phyloP scores from a whole-genome alignment of 2,329 filamentous ascomycete species.

The Fusarium sp. region DNA sequence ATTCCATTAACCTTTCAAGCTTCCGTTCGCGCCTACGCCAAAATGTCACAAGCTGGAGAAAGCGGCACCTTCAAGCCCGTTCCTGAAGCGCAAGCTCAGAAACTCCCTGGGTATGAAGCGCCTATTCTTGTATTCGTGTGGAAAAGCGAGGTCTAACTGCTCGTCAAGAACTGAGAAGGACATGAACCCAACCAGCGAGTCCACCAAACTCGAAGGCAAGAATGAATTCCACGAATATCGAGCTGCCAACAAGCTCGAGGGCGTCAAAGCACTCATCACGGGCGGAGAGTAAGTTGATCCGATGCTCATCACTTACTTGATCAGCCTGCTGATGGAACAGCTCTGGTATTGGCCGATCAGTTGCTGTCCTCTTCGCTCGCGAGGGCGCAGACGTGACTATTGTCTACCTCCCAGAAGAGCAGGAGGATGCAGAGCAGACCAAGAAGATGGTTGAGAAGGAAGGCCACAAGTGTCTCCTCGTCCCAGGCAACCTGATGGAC shows the following conservation, averaged over 20 bases:
- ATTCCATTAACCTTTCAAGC: background rate
- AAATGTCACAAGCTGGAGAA: conserved; percentile 39
- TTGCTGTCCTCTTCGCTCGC: conserved; percentile 66
- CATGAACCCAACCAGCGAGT: conserved; percentile 54
- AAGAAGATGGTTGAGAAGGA: conserved; percentile 63
- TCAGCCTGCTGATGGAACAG: conserved; percentile 39
- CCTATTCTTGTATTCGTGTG: background rate
- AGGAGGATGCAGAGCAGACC: conserved; percentile 65
- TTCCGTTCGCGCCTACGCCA: background rate
- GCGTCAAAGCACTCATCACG: conserved; percentile 64
- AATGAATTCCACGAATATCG: conserved; percentile 52
- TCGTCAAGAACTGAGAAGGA: conserved; percentile 49
- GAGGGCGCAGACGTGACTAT: conserved; percentile 68
- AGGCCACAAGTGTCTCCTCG: conserved; percentile 58
- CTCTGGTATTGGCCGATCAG: conserved; percentile 65
- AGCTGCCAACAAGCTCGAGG: conserved; percentile 61
- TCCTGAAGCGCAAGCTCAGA: conserved; percentile 50
- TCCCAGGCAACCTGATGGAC: conserved; percentile 61
- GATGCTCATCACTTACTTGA: fast-evolving
- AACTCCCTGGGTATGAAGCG: conserved; percentile 51
- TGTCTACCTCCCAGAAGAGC: conserved; percentile 65
- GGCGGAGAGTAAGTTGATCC: conserved; percentile 62
- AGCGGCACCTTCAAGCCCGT: conserved; percentile 52
- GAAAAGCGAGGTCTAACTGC: background rate
- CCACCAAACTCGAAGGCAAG: conserved; percentile 55